Base-by-base conservation (phyloP, 192 early-diverging fungal genomes). In the Dissophora globulifera region DNA sequence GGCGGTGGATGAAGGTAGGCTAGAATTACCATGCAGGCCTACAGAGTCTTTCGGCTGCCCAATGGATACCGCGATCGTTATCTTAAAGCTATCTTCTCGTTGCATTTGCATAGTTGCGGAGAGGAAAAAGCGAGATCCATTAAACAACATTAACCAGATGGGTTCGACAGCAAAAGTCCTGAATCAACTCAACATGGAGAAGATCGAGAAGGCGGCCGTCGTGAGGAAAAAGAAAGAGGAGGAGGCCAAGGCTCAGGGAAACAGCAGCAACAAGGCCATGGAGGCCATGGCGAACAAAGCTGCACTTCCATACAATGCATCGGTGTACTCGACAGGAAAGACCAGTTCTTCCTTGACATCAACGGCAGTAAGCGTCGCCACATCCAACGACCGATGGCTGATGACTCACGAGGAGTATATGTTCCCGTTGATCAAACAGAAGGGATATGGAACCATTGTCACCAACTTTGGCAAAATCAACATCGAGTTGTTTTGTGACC, bases 351-450 rank as follows among this genome's bases (percentile, higher is more conserved):
- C 95, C 3, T 88, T 99, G 40, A 99, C 95, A 3, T 97, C 95
- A 0, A 95, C 95, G 0, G 86, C 93, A 0, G 81, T 95, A 32
- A 83, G 84, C 7, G 89, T 90, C 8, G 83, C 88, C 13, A 93
- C 93, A 0, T 67, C 78, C 11, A 92, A 93, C 59, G 89, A 92
- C 58, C 70, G 85, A 10, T 90, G 89, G 0, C 48, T 90, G 26
- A 63, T 96, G 43, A 83, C 85, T 27, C 90, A 94, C 51, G 94
- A 96, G 50, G 96, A 97, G 67, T 95, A 90, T 78, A 92, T 98
- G 92, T 93, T 93, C 67, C 86, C 85, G 30, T 79, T 88, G 22
- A 91, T 99, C 67, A 93, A 93, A 58, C 79, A 79, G 19, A 96
- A 93, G 58, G 95, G 89, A 4, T 92, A 91, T 55, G 92, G 82